A percentile compares a stretch with the other conserved stretches of the same genome.
phyloP scores from a whole-genome alignment of 1,139 yeast species.

The Blastobotrys petasosporus region DNA sequence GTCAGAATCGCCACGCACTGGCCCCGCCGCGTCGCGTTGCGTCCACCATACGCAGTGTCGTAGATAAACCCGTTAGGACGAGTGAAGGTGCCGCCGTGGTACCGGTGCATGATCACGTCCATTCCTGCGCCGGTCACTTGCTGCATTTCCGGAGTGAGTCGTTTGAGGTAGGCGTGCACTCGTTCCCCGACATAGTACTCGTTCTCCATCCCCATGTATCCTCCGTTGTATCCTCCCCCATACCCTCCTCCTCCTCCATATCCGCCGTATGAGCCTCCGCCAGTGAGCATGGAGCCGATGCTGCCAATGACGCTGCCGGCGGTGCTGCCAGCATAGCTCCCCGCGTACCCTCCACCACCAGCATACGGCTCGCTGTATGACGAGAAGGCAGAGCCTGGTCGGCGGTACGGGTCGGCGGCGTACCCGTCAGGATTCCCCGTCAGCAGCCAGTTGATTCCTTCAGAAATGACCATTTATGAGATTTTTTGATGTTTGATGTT shows the following conservation, averaged over 20 bases:
- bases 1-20: slow-evolving; percentile 3
- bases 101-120: slow-evolving; percentile 8
- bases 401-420: no score
- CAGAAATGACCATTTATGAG: slow-evolving; percentile 2
- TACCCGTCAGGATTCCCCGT: slow-evolving; percentile 3
- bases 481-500: neutral
- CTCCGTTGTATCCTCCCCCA: neutral
- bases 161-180: slow-evolving; percentile 6
- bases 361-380: neutral
- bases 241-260: neutral
- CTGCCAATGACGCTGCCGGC: no score
- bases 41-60: neutral
- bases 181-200: slow-evolving; percentile 9
- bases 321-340: no score
- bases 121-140: neutral
- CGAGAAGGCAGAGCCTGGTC: no score
- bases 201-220: neutral
- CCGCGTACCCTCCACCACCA: slow-evolving; percentile 1
- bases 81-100: slow-evolving; percentile 5
- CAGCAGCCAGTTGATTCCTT: slow-evolving; percentile 10
- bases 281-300: no score
- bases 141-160: slow-evolving; percentile 1
- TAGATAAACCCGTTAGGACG: slow-evolving; percentile 9
- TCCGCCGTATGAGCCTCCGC: neutral
- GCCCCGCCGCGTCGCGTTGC: slow-evolving; percentile 1